Evolutionary conservation across 2,329 filamentous ascomycete species (phyloP), one percentile per base, ranked within the genome.

Genomic region (Verticillium dahliae): DNA sequence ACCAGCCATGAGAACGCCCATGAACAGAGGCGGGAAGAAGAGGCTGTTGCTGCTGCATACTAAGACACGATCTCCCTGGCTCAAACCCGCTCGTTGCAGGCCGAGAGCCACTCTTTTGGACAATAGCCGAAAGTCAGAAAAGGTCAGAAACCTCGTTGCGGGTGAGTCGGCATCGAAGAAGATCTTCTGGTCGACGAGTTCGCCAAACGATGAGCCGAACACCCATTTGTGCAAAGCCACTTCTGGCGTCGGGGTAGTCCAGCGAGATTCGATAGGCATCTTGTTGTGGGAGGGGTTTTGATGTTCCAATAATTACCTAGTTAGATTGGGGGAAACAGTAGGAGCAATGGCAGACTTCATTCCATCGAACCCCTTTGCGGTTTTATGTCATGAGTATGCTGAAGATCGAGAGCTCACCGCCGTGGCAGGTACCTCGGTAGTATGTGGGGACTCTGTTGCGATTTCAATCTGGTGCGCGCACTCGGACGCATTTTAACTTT

Each of bases 1-100:
- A 3, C 90, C 90, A 0, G 90, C 89, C 85, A 92, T 92, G 58
- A 92, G 79, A 27, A 90, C 80, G 14, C 90, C 91, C 73, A 92
- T 79, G 60, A 93, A 85, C 1, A 90, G 78, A 0, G 85, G 78
- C 0, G 90, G 88, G 70, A 88, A 91, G 76, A 89, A 91, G 14
- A 94, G 73, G 66, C 83, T 87, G 73, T 93, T 94, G 31, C 86
- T 84, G 0, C 88, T 87, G 74, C 89, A 93, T 22, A 94, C 75
- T 56, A 94, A 76, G 5, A 94, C 85, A 2, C 90, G 85, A 67
- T 92, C 90, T 10, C 90, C 88, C 0, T 78, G 76, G 64, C 85
- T 75, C n/a, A 94, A 75, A 1, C 90, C 91, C 60, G 82, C 81
- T 56, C 79, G 80, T 22, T n/a, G n/a, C 35, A 92, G 76, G 1